Evolutionary conservation across 495 filamentous ascomycete species (phyloP).

Genomic region (Aspergillus homomorphus): DNA sequence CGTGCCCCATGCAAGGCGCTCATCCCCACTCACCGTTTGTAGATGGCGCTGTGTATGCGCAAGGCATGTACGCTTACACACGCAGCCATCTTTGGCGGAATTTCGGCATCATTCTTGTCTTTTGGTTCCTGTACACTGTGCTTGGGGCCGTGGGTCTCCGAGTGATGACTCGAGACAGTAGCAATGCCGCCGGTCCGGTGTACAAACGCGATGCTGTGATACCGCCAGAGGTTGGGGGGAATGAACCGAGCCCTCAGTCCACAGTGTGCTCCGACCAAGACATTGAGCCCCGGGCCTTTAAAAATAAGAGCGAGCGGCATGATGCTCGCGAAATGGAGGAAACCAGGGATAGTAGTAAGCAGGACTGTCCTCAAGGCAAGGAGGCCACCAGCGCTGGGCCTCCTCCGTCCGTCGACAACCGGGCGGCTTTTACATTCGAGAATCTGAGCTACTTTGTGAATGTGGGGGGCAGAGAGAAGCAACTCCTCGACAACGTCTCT

Average conservation of each 20-base stretch:
- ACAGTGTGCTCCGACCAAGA: conserved; percentile 42
- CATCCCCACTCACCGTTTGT: conserved; percentile 57
- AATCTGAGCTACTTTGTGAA: conserved; percentile 63
- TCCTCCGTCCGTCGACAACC: no score
- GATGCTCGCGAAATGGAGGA: no score
- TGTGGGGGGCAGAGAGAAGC: conserved; percentile 63
- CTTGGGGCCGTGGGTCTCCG: conserved; percentile 71
- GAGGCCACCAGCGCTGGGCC: no score
- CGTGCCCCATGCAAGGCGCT: conserved; percentile 70
- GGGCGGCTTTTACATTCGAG: conserved; percentile 52
- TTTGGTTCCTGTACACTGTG: conserved; percentile 66
- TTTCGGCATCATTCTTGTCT: conserved; percentile 71
- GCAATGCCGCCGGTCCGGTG: conserved; percentile 63
- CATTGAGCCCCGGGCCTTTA: conserved; percentile 65
- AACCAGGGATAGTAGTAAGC: no score
- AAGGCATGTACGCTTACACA: conserved; percentile 59
- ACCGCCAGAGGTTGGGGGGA: conserved; percentile 49
- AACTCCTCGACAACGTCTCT: conserved; percentile 66
- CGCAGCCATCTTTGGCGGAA: conserved; percentile 67
- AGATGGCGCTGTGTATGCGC: conserved; percentile 60
- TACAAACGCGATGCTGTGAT: conserved; percentile 53
- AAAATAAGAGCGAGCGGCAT: no score
- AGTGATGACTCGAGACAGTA: conserved; percentile 68
- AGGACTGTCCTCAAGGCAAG: no score
- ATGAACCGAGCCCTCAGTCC: no score